Evolutionary conservation across 2,329 filamentous ascomycete species (phyloP).

Genomic region (Amylocarpus encephaloides): DNA sequence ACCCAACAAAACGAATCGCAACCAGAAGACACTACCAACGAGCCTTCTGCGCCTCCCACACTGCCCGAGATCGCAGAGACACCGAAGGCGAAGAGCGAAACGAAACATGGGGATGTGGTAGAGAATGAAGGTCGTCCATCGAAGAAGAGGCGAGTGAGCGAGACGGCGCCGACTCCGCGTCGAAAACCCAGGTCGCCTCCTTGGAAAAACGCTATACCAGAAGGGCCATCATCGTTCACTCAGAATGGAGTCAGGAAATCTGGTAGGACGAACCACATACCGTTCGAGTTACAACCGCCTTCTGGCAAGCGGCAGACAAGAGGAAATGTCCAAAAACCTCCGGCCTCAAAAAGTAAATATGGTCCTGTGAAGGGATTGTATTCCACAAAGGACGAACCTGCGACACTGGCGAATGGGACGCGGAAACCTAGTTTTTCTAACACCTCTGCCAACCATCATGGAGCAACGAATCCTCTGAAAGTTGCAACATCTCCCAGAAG

Average conservation of each 20-base stretch:
- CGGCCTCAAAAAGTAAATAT: conserved; percentile 25
- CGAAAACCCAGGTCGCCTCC: conserved; percentile 68
- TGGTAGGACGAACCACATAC: conserved; percentile 53
- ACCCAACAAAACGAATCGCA: conserved; percentile 21
- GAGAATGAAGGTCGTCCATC: conserved; percentile 44
- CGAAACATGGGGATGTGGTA: conserved; percentile 16
- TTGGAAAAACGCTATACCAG: conserved; percentile 81
- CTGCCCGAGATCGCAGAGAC: conserved; percentile 20
- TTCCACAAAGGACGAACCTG: conserved; percentile 15
- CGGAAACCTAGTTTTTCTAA: conserved; percentile 19
- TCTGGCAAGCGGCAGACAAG: conserved; percentile 48
- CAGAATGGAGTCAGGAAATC: conserved; percentile 66
- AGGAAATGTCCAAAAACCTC: conserved; percentile 35
- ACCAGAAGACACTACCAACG: conserved; percentile 9
- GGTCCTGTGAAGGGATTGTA: conserved; percentile 19
- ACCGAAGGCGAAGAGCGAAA: conserved; percentile 29
- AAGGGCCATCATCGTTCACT: conserved; percentile 81
- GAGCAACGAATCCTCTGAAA: conserved; percentile 21
- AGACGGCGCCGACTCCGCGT: conserved; percentile 40
- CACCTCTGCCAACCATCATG: conserved; percentile 14
- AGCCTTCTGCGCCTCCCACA: conserved; percentile 16
- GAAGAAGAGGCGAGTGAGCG: conserved; percentile 60
- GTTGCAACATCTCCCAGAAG: conserved; percentile 24
- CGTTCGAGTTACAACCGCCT: conserved; percentile 45
- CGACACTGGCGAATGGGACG: conserved; percentile 17